These are phyloP conservation scores for Musa itinerans DNA, from an alignment of 176 grass and related monocot genomes.

Conservation along the genomic window DNA sequence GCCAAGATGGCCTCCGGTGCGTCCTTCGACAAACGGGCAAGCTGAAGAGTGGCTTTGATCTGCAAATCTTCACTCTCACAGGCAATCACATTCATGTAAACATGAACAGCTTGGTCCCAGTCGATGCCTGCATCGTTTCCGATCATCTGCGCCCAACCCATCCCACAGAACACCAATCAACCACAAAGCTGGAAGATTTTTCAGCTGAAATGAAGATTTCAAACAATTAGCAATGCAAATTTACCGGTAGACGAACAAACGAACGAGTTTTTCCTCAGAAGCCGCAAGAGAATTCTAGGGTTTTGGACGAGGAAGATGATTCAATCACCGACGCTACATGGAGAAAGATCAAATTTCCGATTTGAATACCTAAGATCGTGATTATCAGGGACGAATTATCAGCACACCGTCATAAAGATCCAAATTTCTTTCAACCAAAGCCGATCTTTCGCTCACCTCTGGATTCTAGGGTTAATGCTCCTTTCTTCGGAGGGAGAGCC, in stretches of 20 bases:
- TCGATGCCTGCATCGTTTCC: constrained; percentile 1
- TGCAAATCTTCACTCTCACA: constrained; percentile 7
- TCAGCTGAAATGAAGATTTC: not conserved
- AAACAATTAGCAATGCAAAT: not conserved
- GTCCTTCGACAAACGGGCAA: constrained; percentile 8
- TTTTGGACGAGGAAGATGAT: not conserved
- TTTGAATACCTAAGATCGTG: not conserved
- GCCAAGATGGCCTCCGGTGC: constrained; percentile 13
- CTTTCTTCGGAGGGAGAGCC: too few relatives aligned
- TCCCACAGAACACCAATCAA: not conserved
- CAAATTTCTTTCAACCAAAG: not conserved
- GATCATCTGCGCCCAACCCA: not conserved
- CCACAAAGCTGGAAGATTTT: not conserved
- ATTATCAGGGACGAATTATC: too few relatives aligned
- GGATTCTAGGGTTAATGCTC: too few relatives aligned
- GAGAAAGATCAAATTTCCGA: not conserved
- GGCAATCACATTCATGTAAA: constrained; percentile 9
- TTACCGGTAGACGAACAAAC: too few relatives aligned
- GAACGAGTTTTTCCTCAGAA: too few relatives aligned
- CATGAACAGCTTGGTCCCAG: constrained; percentile 12
- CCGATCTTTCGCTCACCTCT: not conserved
- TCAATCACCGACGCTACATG: not conserved
- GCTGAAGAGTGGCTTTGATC: constrained; percentile 19
- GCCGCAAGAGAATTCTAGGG: too few relatives aligned
- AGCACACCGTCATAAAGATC: not conserved